These are phyloP conservation scores for Delonix regia DNA, from an alignment of 306 rosid genomes.

Conservation along the genomic window DNA sequence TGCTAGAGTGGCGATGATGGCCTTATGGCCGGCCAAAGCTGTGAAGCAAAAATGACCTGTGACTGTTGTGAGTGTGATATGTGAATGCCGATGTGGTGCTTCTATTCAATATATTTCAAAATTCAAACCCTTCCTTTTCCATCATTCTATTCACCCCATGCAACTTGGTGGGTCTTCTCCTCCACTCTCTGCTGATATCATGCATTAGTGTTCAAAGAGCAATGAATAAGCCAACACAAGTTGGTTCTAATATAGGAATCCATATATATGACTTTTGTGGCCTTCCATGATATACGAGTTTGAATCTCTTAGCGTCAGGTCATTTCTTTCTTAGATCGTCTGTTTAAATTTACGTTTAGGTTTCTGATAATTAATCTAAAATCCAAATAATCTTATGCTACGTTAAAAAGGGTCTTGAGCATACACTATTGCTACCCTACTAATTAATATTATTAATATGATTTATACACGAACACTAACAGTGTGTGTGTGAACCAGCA, in stretches of 20 bases:
- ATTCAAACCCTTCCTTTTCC: constrained; percentile 40
- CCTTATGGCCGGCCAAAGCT: constrained; percentile 33
- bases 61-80: background rate
- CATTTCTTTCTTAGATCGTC: too few relatives aligned
- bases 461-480: background rate
- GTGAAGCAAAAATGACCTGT: constrained; percentile 27
- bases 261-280: background rate
- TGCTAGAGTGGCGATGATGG: constrained; percentile 8
- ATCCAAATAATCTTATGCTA: too few relatives aligned
- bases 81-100: constrained; percentile 39
- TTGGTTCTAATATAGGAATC: too few relatives aligned
- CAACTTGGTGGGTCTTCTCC: constrained; percentile 36
- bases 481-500: background rate
- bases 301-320: too few relatives aligned
- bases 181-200: constrained; percentile 25
- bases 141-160: constrained; percentile 25
- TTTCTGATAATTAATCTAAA: too few relatives aligned
- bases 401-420: too few relatives aligned
- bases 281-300: too few relatives aligned
- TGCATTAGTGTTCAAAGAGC: background rate
- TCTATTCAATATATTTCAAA: too few relatives aligned
- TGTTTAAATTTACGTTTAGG: too few relatives aligned
- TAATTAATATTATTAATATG: too few relatives aligned
- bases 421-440: too few relatives aligned
- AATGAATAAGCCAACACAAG: background rate